Evolutionary conservation across 371 early-diverging fungal genomes (phyloP), one percentile per base, ranked within the genome.

Genomic region (Smittium mucronatum): DNA sequence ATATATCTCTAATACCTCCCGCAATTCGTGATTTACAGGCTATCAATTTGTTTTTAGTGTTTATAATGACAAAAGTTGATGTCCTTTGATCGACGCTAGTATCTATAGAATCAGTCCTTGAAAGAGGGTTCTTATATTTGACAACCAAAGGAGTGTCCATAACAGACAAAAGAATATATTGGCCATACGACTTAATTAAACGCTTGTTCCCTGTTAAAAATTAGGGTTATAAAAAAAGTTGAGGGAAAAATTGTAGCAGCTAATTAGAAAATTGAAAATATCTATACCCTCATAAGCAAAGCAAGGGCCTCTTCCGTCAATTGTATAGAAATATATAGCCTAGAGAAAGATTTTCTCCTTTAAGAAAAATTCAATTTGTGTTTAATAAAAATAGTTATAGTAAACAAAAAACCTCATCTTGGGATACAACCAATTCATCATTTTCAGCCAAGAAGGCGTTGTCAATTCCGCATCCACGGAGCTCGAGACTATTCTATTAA

Each of bases 291-390:
- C 94, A 68, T 91, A 93, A 1, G 90, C 91, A 78, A 92, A 92
- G 72, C 94, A 95, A 1, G 93, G 90, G 1, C 95, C 95, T 34
- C 95, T 85, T 11, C 97, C 96, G 11, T 94, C 93, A 0, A 88
- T 81, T 61, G 86, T 90, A 77, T 94, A 97, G 58, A 93, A 88
- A 73, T 91, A 95, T 16, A 95, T 88, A 2, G 94, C 47, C 47
- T 47, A 47, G 15, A 47, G 15, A 47, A 15, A 47, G 8, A n/a
- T n/a, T n/a, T n/a, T n/a, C n/a, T n/a, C n/a, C n/a, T n/a, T n/a
- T n/a, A n/a, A n/a, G n/a, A n/a, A n/a, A n/a, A n/a, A n/a, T n/a
- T n/a, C n/a, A n/a, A n/a, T n/a, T n/a, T n/a, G n/a, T n/a, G n/a
- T n/a, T n/a, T n/a, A n/a, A n/a, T n/a, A n/a, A n/a, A n/a, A n/a